Evolutionary conservation across 2,329 filamentous ascomycete genomes (phyloP).

Genomic region (Pyricularia pennisetigena): DNA sequence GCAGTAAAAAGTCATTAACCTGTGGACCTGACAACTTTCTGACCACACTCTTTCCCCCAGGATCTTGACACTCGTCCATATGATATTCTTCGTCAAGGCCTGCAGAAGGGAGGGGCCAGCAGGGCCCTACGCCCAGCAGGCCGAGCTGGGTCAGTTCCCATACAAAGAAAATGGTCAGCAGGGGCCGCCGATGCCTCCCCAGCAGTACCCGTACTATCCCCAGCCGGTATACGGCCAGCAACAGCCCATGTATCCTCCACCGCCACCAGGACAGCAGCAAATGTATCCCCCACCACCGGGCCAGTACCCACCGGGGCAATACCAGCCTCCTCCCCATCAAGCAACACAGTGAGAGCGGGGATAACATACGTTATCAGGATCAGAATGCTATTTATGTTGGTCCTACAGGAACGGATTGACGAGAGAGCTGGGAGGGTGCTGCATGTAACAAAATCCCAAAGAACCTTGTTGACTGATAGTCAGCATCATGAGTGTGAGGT

Average conservation of each 20-base stretch:
- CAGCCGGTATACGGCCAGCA: background rate
- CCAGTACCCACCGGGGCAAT: background rate
- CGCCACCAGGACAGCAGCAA: background rate
- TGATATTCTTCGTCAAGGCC: conserved; percentile 25
- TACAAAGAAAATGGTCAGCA: conserved; percentile 5
- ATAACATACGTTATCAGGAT: background rate
- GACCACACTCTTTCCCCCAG: conserved; percentile 11
- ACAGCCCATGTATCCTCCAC: conserved; percentile 2
- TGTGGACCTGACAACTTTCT: background rate
- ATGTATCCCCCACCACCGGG: background rate
- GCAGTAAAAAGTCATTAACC: background rate
- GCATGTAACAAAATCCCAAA: background rate
- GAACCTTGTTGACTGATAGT: background rate
- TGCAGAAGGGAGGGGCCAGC: conserved; percentile 3
- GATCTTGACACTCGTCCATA: conserved; percentile 26
- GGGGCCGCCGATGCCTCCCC: background rate
- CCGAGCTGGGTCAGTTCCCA: conserved; percentile 10
- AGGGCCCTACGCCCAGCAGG: conserved; percentile 4
- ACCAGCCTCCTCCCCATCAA: background rate
- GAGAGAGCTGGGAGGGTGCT: background rate
- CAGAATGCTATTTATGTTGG: background rate
- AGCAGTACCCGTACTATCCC: background rate
- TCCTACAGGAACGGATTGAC: background rate
- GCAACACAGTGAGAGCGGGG: background rate
- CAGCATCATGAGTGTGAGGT: background rate